Evolutionary conservation across 208 protist genomes (phyloP).

Genomic region (Trypanosomatidae sp.): DNA sequence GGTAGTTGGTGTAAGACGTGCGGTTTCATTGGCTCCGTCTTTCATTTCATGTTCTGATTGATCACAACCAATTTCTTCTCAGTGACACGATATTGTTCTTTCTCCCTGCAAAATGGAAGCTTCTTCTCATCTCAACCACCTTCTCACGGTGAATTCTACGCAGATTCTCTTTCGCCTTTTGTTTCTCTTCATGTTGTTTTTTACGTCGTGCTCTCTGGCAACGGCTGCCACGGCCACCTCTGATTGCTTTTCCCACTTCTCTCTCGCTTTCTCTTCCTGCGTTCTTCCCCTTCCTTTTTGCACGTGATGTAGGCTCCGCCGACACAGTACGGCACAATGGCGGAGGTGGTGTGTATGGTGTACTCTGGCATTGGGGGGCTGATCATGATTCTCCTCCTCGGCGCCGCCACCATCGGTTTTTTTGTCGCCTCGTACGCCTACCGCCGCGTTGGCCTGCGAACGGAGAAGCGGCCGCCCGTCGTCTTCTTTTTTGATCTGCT

Average conservation of each 20-base stretch:
- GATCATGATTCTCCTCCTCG: constrained; percentile 34
- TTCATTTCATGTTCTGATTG: too few relatives aligned
- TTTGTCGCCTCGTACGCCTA: constrained; percentile 33
- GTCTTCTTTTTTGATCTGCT: constrained; percentile 41
- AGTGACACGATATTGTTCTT: too few relatives aligned
- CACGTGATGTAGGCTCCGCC: neutral
- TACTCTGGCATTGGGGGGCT: constrained; percentile 39
- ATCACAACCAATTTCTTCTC: too few relatives aligned
- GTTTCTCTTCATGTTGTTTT: neutral
- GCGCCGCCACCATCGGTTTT: constrained; percentile 16
- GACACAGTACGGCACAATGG: neutral
- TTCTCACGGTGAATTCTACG: too few relatives aligned
- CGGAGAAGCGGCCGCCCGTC: constrained; percentile 32
- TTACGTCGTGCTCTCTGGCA: neutral
- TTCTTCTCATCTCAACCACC: too few relatives aligned
- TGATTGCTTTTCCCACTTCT: neutral
- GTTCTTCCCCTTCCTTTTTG: neutral
- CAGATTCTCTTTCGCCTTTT: neutral
- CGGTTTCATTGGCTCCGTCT: too few relatives aligned
- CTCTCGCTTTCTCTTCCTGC: too few relatives aligned
- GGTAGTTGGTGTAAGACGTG: too few relatives aligned
- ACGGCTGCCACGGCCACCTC: too few relatives aligned
- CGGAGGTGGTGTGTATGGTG: constrained; percentile 36
- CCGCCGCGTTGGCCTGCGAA: constrained; percentile 7
- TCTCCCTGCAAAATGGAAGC: too few relatives aligned